Percentiles rank a stretch among this genome's conserved stretches.
phyloP scores from a whole-genome alignment of 2,329 filamentous ascomycete species.

The Diplodia intermedia region DNA sequence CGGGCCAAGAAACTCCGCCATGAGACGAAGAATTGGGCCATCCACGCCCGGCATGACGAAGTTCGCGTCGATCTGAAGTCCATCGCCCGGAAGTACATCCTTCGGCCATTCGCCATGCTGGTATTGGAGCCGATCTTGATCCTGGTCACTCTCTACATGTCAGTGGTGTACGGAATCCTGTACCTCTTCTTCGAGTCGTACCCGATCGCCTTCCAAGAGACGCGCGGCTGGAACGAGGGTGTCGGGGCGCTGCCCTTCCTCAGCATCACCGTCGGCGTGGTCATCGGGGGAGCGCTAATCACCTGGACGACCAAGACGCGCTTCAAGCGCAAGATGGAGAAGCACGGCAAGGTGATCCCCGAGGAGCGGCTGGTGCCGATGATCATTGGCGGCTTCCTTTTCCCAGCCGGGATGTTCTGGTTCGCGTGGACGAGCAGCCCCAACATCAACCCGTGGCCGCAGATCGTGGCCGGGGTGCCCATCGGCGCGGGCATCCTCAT shows the following conservation, averaged over 20 bases:
- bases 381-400: slow-evolving; percentile 61
- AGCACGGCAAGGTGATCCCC: slow-evolving; percentile 47
- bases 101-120: slow-evolving; percentile 56
- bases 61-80: slow-evolving; percentile 47
- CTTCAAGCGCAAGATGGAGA: slow-evolving; percentile 42
- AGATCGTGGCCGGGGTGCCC: slow-evolving; percentile 51
- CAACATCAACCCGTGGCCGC: slow-evolving; percentile 52
- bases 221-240: slow-evolving; percentile 51
- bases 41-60: slow-evolving; percentile 56
- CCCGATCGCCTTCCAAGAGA: slow-evolving; percentile 54
- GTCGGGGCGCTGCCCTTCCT: slow-evolving; percentile 54
- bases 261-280: slow-evolving; percentile 51
- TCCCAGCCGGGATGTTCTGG: slow-evolving; percentile 59
- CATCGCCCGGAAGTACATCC: slow-evolving; percentile 54
- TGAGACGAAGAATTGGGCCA: slow-evolving; percentile 56
- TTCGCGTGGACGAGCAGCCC: slow-evolving; percentile 60
- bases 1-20: slow-evolving; percentile 58
- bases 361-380: slow-evolving; percentile 57
- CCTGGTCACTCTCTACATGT: slow-evolving; percentile 53
- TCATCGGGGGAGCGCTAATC: slow-evolving; percentile 44
- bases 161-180: slow-evolving; percentile 51
- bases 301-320: slow-evolving; percentile 44
- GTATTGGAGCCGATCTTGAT: slow-evolving; percentile 57
- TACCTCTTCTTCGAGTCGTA: slow-evolving; percentile 59
- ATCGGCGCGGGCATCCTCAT: slow-evolving; percentile 55